Percentiles rank a stretch among this genome's conserved stretches.
phyloP scores from a whole-genome alignment of 23 red algal species.

The Gracilariopsis chorda region DNA sequence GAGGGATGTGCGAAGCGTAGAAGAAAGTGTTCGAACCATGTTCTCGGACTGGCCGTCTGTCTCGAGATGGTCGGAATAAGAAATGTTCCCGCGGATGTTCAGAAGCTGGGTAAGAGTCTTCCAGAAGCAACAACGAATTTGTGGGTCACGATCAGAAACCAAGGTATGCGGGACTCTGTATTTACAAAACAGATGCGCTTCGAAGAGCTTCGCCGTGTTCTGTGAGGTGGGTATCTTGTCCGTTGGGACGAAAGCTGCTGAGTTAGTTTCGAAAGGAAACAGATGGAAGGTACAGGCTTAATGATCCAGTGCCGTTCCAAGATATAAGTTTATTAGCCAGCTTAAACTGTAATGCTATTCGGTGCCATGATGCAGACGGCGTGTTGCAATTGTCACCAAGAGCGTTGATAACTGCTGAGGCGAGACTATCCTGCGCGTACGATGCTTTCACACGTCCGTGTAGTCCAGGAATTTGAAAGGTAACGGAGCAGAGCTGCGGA shows the following conservation, averaged over 20 bases:
- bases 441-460: too few relatives aligned
- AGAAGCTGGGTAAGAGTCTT: background rate
- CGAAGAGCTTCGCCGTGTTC: background rate
- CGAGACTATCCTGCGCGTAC: too few relatives aligned
- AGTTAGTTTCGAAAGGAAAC: too few relatives aligned
- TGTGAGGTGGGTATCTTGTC: background rate
- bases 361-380: too few relatives aligned
- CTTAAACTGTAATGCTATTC: too few relatives aligned
- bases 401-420: too few relatives aligned
- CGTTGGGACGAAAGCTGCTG: background rate
- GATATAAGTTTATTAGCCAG: too few relatives aligned
- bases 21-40: background rate
- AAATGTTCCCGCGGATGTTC: background rate
- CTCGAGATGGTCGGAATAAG: background rate
- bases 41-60: slow-evolving; percentile 6
- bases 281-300: too few relatives aligned
- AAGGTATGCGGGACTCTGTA: background rate
- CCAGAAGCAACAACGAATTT: background rate
- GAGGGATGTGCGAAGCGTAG: background rate
- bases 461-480: too few relatives aligned
- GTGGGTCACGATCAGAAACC: background rate
- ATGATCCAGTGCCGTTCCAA: too few relatives aligned
- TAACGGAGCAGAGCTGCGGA: too few relatives aligned
- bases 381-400: too few relatives aligned
- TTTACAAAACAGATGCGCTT: background rate